Evolutionary conservation across 352 stramenopile species (phyloP).

Genomic region (Phytopythium montanum): DNA sequence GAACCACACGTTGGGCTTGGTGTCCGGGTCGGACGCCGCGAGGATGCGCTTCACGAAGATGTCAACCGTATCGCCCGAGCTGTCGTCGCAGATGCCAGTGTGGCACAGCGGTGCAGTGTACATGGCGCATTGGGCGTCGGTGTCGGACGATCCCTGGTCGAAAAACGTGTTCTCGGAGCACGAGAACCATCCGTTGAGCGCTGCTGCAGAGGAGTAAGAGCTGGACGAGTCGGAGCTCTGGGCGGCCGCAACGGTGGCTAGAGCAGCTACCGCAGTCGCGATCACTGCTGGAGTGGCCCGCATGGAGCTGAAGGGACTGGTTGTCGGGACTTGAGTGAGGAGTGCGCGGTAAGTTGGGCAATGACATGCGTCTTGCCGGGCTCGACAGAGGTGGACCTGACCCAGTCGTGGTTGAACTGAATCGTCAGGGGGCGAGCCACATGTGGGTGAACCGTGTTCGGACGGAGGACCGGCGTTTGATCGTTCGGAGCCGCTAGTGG

Average conservation of each 20-base stretch:
- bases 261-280: neutral
- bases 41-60: slow-evolving; percentile 42
- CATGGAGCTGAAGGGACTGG: neutral
- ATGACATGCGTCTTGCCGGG: neutral
- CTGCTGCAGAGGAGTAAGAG: slow-evolving; percentile 3
- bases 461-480: neutral
- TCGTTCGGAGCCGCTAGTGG: neutral
- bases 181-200: slow-evolving; percentile 27
- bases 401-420: neutral
- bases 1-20: slow-evolving; percentile 36
- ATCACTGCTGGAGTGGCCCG: neutral
- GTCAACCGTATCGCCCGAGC: slow-evolving; percentile 16
- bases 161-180: slow-evolving; percentile 25
- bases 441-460: too few species aligned
- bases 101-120: slow-evolving; percentile 32
- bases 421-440: too few species aligned
- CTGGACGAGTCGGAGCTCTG: slow-evolving; percentile 4
- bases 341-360: neutral
- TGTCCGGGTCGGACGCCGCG: slow-evolving; percentile 13
- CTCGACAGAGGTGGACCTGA: too few species aligned
- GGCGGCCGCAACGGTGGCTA: neutral
- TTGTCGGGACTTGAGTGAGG: neutral
- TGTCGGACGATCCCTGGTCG: slow-evolving; percentile 11
- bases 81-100: slow-evolving; percentile 17
- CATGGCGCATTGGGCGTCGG: slow-evolving; percentile 27